Evolutionary conservation across 805 yeast genomes (phyloP), one percentile per base, ranked within the genome.

Genomic region (Candida anglica): DNA sequence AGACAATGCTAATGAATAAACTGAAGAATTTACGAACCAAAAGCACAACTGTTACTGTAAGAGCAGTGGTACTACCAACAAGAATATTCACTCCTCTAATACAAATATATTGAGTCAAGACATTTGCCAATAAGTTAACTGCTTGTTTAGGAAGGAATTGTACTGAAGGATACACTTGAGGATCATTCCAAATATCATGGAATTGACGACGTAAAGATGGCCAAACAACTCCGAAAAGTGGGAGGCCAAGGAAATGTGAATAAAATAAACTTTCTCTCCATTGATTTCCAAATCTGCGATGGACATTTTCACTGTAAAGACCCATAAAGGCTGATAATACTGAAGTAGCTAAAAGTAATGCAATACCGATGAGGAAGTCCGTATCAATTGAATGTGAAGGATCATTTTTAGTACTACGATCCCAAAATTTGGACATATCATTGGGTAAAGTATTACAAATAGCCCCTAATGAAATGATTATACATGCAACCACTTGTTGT

Each of bases 201-300:
- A 46, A 32, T 24, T 53, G 56, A 3, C 20, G 5, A 6, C 7
- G 22, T 8, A 54, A 16, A 3, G 58, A 44, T 6, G 51, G 50
- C 2, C 48, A 40, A 20, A 73, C 53, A 3, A 71, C 43, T 1
- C 64, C 14, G 38, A 80, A 75, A 8, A 79, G 47, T 0, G 85
- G 81, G 8, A 82, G 44, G 0, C 77, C 73, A 26, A 76, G 58
- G 5, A 73, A 47, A 47, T 79, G 85, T 11, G 74, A 66, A 53
- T 75, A 81, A 46, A 83, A 82, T 28, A 83, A 50, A 22, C 72
- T 67, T 44, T 82, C 88, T 36, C 70, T 60, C 89, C 89, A 82
- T 33, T 71, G 70, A 35, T 65, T 66, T 5, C 84, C 83, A 47
- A 78, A 75, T 15, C 43, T 44, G 10, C 51, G 51, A 44, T 63